Base-by-base conservation (phyloP, 106 monocot species). In the Allium sativum region DNA sequence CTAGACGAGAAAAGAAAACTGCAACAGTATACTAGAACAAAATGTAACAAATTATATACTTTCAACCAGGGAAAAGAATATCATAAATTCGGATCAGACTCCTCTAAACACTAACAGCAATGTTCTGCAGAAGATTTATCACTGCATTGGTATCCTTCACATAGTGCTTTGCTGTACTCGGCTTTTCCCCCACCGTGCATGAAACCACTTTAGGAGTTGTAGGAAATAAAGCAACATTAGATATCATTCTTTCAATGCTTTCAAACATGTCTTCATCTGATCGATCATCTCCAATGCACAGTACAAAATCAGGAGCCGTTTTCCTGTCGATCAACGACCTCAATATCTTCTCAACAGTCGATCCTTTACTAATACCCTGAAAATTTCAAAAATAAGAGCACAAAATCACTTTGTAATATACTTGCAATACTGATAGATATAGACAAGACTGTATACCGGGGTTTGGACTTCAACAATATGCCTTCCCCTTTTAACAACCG, bases 401-500 rank as follows among this genome's bases (percentile, higher is more conserved):
- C 6, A 50, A 50, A 50, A 6, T 1, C 6, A 15, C 48, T 31
- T 31, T 5, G 48, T 12, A 50, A 50, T 50, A 50, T 15, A 7
- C 6, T 50, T 50, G 15, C 11, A 50, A 21, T 56, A 40, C 1
- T n/a, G 11, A 13, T 7, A 42, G 15, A 31, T 62, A 43, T 48
- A 12, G 21, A 20, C 46, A 61, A 44, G 45, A 62, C 46, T 0
- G 21, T 12, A 47, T 74, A 74, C 74, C 59, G 67, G 74, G 48
- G 61, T 31, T 61, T 74, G 67, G n/a, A 74, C 74, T 55, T 74
- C 74, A 41, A 74, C 74, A 45, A 74, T 74, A 16, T 62, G 61
- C 40, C 68, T 48, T 10, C 74, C 74, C 45, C 60, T 61, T 55
- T 74, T 74, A 44, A 74, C 74, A 42, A 74, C 53, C 0, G 67